These are phyloP conservation scores for Actinomortierella wolfii DNA, from an alignment of 371 early-diverging fungal species.

Conservation along the genomic window DNA sequence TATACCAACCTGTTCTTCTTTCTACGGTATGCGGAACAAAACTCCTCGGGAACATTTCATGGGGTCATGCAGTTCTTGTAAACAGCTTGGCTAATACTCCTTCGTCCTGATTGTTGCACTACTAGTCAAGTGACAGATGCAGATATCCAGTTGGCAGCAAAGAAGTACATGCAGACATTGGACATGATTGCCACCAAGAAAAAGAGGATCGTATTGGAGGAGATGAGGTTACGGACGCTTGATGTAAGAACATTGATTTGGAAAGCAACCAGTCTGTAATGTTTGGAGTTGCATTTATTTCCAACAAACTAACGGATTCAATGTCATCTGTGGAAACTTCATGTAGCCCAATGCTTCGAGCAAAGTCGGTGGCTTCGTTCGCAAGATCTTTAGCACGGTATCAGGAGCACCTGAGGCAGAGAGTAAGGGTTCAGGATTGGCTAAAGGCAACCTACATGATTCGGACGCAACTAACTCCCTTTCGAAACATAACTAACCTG, in stretches of 20 bases:
- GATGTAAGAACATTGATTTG: slow-evolving; percentile 31
- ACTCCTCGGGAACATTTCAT: not conserved
- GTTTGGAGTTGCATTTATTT: too few species aligned
- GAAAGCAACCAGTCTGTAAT: too few species aligned
- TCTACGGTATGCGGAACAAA: slow-evolving; percentile 49
- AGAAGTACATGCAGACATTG: slow-evolving; percentile 61
- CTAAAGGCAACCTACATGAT: not conserved
- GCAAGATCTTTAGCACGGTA: slow-evolving; percentile 46
- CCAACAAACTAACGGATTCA: too few species aligned
- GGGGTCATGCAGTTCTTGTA: not conserved
- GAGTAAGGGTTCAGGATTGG: slow-evolving; percentile 22
- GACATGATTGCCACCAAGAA: slow-evolving; percentile 64
- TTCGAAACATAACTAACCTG: not conserved
- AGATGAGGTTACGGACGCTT: slow-evolving; percentile 22
- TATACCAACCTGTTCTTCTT: slow-evolving; percentile 74
- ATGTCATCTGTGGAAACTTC: slow-evolving; percentile 2
- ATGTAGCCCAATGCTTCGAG: slow-evolving; percentile 28
- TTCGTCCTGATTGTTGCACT: not conserved
- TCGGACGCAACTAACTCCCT: not conserved
- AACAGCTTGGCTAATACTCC: not conserved
- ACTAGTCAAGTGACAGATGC: slow-evolving; percentile 53
- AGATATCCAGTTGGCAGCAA: slow-evolving; percentile 64
- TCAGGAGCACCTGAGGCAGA: slow-evolving; percentile 33
- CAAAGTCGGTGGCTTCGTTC: slow-evolving; percentile 49
- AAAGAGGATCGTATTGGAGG: slow-evolving; percentile 56